Evolutionary conservation across 2,329 filamentous ascomycete species (phyloP), one percentile per base, ranked within the genome.

Genomic region (Penicillium nordicum): DNA sequence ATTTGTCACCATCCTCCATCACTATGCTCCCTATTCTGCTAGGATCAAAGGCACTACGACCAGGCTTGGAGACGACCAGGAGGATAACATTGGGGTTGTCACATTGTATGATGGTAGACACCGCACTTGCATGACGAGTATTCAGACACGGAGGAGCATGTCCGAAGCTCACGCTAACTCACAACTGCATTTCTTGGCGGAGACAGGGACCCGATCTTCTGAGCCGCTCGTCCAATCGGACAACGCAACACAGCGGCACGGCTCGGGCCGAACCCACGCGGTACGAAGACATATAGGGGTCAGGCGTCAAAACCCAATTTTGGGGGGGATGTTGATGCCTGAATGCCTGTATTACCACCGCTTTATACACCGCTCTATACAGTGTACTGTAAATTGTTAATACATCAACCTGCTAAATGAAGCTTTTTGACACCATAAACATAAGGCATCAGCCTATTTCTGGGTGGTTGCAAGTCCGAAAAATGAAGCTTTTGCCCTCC

Each of bases 181-280:
- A 11, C 9, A 18, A 45, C 11, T 3, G 16, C 7, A 34, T 16
- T 2, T 34, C 43, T 6, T 14, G 27, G 23, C 2, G 11, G 11
- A 14, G 18, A 18, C 36, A 12, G 25, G 11, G 36, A n/a, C 25
- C 47, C 47, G 18, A 25, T 40, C 30, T 40, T 29, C 9, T 23
- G 9, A 23, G 8, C 18, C 5, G 12, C 36, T 12, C 5, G 27
- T 42, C 47, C 14, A 42, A 50, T 50, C 38, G 38, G 38, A 11
- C 14, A n/a, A 23, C 44, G 16, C 14, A n/a, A 23, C 44, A 49
- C 37, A 16, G 29, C 44, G 51, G 44, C 29, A 36, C 44, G 51
- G 51, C 29, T 53, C 51, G 51, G 51, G 29, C 44, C 51, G 51
- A 14, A 32, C 29, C 48, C 29, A 34, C 27, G 14, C n/a, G 14